Conservation (phyloP, 495 filamentous ascomycete genomes). For the Penicillium nucicola region DNA sequence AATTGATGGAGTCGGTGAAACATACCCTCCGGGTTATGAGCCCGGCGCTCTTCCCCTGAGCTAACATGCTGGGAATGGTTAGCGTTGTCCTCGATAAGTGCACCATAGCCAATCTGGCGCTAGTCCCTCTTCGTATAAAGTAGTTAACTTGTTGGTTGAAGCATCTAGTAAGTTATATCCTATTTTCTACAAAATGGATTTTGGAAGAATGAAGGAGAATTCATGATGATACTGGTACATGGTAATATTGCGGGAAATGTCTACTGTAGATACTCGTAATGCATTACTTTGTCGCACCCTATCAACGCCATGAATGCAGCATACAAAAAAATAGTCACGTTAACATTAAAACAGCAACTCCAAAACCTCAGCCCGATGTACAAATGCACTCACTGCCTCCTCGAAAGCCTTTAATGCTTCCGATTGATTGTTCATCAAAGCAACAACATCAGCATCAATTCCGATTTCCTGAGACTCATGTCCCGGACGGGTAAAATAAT, state of each 20-base stretch:
- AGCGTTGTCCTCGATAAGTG: too few relatives aligned
- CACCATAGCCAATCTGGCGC: too few relatives aligned
- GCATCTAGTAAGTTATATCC: too few relatives aligned
- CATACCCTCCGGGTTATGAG: too few relatives aligned
- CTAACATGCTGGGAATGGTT: neutral
- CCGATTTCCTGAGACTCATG: conserved; percentile 33
- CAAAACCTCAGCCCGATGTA: conserved; percentile 14
- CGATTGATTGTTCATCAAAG: conserved; percentile 17
- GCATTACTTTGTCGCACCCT: neutral
- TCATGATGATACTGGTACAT: neutral
- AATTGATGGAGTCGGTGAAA: too few relatives aligned
- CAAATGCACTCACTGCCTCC: conserved; percentile 17
- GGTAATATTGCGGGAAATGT: neutral
- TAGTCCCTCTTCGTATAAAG: too few relatives aligned
- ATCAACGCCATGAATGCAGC: neutral
- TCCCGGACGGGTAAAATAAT: conserved; percentile 40
- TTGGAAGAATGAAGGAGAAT: too few relatives aligned
- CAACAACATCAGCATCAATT: conserved; percentile 20
- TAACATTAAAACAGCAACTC: conserved; percentile 16
- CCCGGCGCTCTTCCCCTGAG: conserved; percentile 1
- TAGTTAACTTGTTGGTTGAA: too few relatives aligned
- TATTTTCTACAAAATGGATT: too few relatives aligned
- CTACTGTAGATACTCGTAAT: conserved; percentile 1
- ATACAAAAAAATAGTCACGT: neutral
- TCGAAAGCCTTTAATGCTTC: conserved; percentile 14